phyloP scores from a whole-genome alignment of 139 green algal genomes.

The Desmodesmus armatus region DNA sequence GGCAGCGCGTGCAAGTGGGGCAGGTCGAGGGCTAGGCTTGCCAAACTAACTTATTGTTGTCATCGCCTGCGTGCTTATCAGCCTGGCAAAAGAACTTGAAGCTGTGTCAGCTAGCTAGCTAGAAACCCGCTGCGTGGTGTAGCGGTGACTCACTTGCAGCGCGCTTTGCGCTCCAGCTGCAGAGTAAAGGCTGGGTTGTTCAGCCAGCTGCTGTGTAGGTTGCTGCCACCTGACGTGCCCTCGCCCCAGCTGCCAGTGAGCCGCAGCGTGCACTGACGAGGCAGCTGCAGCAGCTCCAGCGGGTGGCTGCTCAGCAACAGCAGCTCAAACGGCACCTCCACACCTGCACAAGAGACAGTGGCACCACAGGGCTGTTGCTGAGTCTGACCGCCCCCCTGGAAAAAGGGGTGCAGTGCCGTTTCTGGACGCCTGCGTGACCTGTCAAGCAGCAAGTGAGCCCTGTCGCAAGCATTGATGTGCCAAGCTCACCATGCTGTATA shows the following conservation, averaged over 20 bases:
- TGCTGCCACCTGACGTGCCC: constrained; percentile 8
- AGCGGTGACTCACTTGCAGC: background rate
- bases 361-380: background rate
- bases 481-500: too few species aligned
- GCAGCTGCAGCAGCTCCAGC: constrained; percentile 25
- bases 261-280: background rate
- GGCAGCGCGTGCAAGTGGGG: too few species aligned
- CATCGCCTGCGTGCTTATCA: background rate
- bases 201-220: constrained; percentile 26
- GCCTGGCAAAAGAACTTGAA: too few species aligned
- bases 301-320: constrained; percentile 3
- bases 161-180: background rate
- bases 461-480: too few species aligned
- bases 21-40: background rate
- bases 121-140: background rate
- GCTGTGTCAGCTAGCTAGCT: background rate
- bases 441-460: too few species aligned
- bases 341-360: background rate
- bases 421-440: too few species aligned
- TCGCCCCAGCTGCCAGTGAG: background rate
- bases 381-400: too few species aligned
- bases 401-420: too few species aligned
- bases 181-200: constrained; percentile 29
- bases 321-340: constrained; percentile 34
- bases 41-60: background rate